phyloP scores from a whole-genome alignment of 148 eudicot genomes.

The Cornus controversa region DNA sequence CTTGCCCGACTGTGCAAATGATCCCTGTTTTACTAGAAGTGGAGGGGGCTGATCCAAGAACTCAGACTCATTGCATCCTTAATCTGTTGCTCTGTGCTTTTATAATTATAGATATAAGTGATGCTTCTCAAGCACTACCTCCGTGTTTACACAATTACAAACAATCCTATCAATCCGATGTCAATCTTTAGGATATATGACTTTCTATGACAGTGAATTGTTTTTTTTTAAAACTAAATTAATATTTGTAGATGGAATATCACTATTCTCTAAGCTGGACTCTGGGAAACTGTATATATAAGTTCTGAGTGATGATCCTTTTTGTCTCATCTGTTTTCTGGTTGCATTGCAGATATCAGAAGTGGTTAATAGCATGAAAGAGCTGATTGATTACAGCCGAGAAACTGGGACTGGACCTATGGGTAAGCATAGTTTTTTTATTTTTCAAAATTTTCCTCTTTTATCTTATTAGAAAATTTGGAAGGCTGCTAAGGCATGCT shows the following conservation, averaged over 20 bases:
- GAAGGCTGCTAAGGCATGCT: not conserved
- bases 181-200: not conserved
- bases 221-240: no score
- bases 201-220: not conserved
- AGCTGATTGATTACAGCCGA: slow-evolving; percentile 88
- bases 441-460: not conserved
- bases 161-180: not conserved
- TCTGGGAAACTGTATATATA: not conserved
- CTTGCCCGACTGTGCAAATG: not conserved
- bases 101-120: no score
- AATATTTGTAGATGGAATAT: not conserved
- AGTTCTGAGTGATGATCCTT: not conserved
- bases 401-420: slow-evolving; percentile 79
- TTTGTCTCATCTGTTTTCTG: not conserved
- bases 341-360: slow-evolving; percentile 74
- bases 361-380: slow-evolving; percentile 96
- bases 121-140: no score
- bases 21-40: not conserved
- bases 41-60: not conserved
- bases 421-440: slow-evolving; percentile 52
- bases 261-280: not conserved
- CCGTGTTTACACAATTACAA: not conserved
- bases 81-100: not conserved
- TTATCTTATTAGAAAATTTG: not conserved
- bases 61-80: not conserved